Evolutionary conservation across 495 filamentous ascomycete genomes (phyloP).

Genomic region (Penicillium ucsense): DNA sequence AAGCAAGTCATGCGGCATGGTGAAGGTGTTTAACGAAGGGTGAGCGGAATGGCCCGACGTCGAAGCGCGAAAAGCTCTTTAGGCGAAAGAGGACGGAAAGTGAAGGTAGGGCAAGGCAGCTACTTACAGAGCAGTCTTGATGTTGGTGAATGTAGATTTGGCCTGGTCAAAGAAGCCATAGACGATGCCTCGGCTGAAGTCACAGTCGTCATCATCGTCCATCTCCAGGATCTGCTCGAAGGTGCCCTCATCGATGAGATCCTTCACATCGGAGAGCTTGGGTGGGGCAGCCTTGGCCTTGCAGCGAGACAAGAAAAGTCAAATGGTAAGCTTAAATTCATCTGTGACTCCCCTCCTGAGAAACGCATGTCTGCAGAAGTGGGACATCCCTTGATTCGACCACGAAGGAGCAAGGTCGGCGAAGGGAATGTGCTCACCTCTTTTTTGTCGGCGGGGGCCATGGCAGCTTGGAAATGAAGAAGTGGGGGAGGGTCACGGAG

Average conservation of each 20-base stretch:
- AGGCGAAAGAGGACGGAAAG: no score
- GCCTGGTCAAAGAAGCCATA: conserved; percentile 91
- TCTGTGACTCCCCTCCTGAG: no score
- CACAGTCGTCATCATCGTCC: conserved; percentile 75
- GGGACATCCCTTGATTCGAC: no score
- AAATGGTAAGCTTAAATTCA: no score
- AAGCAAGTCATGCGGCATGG: no score
- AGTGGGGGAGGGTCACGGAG: background rate
- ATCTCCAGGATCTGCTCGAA: conserved; percentile 96
- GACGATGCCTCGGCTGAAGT: conserved; percentile 80
- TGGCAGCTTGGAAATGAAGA: background rate
- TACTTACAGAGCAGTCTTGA: conserved; percentile 74
- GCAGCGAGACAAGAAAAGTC: no score
- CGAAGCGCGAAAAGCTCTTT: no score
- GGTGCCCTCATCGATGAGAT: conserved; percentile 65
- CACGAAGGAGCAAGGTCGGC: no score
- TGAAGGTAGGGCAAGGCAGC: background rate
- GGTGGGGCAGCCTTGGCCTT: conserved; percentile 37
- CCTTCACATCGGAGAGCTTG: conserved; percentile 45
- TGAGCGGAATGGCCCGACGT: no score
- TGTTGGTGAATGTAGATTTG: conserved; percentile 71
- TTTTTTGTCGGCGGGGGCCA: conserved; percentile 11
- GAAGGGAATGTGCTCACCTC: conserved; percentile 12
- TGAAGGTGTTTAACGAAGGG: no score
- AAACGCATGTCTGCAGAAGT: background rate